A percentile compares a stretch with the other conserved stretches of the same genome.
Conservation (phyloP, 768 basidiomycete genomes). For the Dendrothele bispora region DNA sequence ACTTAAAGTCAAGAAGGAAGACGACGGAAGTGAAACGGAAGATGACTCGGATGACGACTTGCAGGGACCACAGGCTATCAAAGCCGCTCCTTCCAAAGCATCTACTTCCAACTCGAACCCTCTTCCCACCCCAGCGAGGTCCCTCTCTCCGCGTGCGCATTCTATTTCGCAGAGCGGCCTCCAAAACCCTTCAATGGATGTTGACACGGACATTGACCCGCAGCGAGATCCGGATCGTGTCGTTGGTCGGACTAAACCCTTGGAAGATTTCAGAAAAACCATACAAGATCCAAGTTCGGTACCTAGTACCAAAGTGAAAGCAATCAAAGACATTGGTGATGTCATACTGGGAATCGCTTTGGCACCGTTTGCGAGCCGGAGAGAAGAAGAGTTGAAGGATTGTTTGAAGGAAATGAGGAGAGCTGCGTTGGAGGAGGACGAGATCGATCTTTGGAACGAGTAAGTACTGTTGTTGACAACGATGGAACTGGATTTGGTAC, state of each 20-base stretch:
- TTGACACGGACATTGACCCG: constrained; percentile 39
- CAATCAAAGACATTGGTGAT: constrained; percentile 73
- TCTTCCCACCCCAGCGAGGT: constrained; percentile 56
- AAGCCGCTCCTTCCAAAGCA: constrained; percentile 15
- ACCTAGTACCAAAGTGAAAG: no score
- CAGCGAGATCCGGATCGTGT: constrained; percentile 70
- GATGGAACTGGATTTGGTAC: neutral
- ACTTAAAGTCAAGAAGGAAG: constrained; percentile 21
- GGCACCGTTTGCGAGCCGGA: constrained; percentile 67
- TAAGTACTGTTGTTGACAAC: constrained; percentile 28
- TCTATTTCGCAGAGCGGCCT: constrained; percentile 5
- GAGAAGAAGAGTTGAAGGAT: constrained; percentile 68
- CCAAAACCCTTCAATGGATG: constrained; percentile 15
- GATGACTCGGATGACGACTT: constrained; percentile 39
- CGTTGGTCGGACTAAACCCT: constrained; percentile 70
- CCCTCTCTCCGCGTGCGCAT: constrained; percentile 43
- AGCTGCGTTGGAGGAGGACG: constrained; percentile 74
- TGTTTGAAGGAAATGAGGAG: constrained; percentile 71
- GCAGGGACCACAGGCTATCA: constrained; percentile 18
- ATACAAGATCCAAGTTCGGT: constrained; percentile 76
- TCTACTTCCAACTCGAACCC: constrained; percentile 18
- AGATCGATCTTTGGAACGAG: constrained; percentile 82
- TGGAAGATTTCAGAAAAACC: constrained; percentile 76
- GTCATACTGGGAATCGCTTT: constrained; percentile 72
- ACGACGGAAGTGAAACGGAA: constrained; percentile 58